Base-by-base conservation (phyloP, 768 basidiomycete species). In the Collybiopsis luxurians region DNA sequence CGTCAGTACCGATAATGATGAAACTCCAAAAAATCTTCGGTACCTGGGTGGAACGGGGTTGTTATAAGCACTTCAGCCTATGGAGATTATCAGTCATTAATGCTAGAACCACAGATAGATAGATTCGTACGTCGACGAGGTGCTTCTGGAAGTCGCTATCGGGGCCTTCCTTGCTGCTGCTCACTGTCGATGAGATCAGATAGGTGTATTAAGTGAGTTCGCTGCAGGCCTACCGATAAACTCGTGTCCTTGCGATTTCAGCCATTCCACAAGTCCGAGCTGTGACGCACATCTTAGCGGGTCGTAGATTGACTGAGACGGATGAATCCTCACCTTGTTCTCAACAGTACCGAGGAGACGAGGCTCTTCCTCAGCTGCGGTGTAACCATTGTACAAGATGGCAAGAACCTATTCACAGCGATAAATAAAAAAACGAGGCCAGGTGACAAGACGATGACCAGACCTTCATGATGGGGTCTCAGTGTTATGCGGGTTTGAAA, bases 91-190 rank as follows among this genome's bases (percentile, higher is more conserved):
- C 55, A 51, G 11, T 26, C 17, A 55, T 10, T 24, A 54, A 24
- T 12, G 9, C 5, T 44, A 7, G 17, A 49, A 30, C 21, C n/a
- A 9, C 44, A 50, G 31, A 36, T 2, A 47, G 6, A 24, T 53
- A 43, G 10, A 17, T 36, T 73, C 87, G 52, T 67, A 91, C 90
- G 69, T 91, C 89, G 46, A 80, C 80, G 55, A 94, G 79, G 70
- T 94, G 81, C 70, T 90, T 92, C 69, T 91, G 85, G 77, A 94
- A 92, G 63, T 81, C 85, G 55, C 87, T 89, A 69, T 87, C 79
- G 7, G 86, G 74, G 26, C 92, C 92, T 67, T 94, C 92, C 71
- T 94, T 94, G 77, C 82, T 83, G 71, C 85, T 86, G 53, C 53
- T 54, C 2, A 54, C 58, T 60, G 11, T 23, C 45, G 38, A 44